A percentile compares a stretch with the other conserved stretches of the same genome.
Evolutionary conservation across 495 filamentous ascomycete genomes (phyloP).

Genomic region (Podospora australis): DNA sequence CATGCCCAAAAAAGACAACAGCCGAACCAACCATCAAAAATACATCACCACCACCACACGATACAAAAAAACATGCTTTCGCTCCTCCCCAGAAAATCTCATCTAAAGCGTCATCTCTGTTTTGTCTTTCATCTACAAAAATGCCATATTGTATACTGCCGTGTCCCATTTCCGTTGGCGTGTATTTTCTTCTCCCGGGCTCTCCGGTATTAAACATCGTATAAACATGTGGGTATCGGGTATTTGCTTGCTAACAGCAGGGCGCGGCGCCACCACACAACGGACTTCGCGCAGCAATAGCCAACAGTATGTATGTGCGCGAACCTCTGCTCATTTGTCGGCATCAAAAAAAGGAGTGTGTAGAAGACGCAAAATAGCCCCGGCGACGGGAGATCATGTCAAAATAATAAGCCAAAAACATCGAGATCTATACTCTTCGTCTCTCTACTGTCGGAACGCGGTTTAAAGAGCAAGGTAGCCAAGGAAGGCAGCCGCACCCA

Average conservation of each 20-base stretch:
- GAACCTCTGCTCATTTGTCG: neutral
- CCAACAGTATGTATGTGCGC: neutral
- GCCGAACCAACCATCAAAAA: neutral
- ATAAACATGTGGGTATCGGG: conserved; percentile 3
- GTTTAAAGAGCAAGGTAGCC: conserved; percentile 26
- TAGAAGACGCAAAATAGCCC: conserved; percentile 20
- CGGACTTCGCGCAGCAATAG: neutral
- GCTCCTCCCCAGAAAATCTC: neutral
- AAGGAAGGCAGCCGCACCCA: conserved; percentile 23
- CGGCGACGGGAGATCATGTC: conserved; percentile 4
- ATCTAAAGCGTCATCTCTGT: no score
- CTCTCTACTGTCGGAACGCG: neutral
- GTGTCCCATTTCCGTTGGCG: neutral
- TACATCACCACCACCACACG: neutral
- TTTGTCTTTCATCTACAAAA: no score
- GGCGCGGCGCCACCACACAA: neutral
- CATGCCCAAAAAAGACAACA: neutral
- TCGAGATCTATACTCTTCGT: neutral
- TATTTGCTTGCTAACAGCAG: conserved; percentile 3
- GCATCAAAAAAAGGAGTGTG: conserved; percentile 17
- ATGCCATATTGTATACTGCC: neutral
- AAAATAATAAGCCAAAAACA: conserved; percentile 5
- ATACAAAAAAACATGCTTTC: neutral
- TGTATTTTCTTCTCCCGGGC: neutral
- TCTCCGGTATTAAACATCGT: conserved; percentile 7